Conservation (phyloP, 805 yeast genomes). For the Ogataea paradorogensis region DNA sequence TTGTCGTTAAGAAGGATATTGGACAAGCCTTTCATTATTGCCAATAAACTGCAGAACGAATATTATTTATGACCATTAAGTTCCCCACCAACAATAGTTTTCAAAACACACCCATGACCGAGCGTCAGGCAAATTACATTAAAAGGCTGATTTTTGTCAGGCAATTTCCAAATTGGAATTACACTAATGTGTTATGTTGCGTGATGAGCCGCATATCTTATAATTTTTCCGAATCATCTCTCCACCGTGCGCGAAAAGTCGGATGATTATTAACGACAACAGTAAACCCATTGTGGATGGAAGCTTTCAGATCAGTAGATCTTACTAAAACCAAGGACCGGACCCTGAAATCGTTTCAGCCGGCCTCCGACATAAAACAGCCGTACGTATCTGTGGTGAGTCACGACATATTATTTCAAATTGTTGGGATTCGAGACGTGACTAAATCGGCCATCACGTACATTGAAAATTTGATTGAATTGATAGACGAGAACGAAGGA, state of each 20-base stretch:
- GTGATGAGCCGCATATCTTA: constrained; percentile 1
- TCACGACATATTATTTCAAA: constrained; percentile 44
- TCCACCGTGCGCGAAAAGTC: constrained; percentile 7
- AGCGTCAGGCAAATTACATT: background rate
- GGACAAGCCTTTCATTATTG: constrained; percentile 28
- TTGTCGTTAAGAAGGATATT: constrained; percentile 34
- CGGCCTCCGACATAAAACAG: background rate
- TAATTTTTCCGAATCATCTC: constrained; percentile 3
- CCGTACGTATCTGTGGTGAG: constrained; percentile 6
- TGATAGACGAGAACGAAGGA: constrained; percentile 56
- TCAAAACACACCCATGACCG: constrained; percentile 3
- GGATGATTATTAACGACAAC: constrained; percentile 2
- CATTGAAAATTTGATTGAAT: constrained; percentile 51
- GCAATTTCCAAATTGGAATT: background rate
- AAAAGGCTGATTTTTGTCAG: constrained; percentile 4
- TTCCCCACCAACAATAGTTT: constrained; percentile 1
- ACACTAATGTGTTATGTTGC: background rate
- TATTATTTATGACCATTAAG: constrained; percentile 1
- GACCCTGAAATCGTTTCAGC: constrained; percentile 12
- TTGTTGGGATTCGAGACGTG: constrained; percentile 53
- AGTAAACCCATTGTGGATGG: background rate
- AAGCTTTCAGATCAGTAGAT: constrained; percentile 3
- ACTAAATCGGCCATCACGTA: constrained; percentile 49
- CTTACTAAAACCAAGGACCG: constrained; percentile 11
- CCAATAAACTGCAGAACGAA: background rate